phyloP scores from a whole-genome alignment of 2,329 filamentous ascomycete genomes.

The Calonectria crousiana region DNA sequence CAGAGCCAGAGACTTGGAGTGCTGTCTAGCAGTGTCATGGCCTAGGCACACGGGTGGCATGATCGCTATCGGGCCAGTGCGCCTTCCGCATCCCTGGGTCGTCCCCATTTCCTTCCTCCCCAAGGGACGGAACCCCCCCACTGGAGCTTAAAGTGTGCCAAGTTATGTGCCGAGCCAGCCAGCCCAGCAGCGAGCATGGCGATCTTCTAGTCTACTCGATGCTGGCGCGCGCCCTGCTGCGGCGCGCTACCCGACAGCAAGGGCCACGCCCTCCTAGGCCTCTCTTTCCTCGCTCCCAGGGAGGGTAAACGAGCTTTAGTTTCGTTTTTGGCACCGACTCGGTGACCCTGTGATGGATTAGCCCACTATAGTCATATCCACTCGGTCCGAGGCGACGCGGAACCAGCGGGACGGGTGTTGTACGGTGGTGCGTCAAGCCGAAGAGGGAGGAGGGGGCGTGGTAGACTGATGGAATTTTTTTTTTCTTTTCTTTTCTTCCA shows the following conservation, averaged over 20 bases:
- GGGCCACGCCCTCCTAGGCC: not conserved
- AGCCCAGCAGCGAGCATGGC: slow-evolving; percentile 11
- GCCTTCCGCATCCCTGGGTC: slow-evolving; percentile 38
- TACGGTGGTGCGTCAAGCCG: not conserved
- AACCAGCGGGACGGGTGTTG: not conserved
- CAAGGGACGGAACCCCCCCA: slow-evolving; percentile 13
- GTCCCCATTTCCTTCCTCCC: slow-evolving; percentile 20
- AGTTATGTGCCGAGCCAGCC: slow-evolving; percentile 3
- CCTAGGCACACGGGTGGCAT: slow-evolving; percentile 1
- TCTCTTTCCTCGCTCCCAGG: not conserved
- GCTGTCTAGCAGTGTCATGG: not conserved
- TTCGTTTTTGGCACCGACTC: not conserved
- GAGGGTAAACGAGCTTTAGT: not conserved
- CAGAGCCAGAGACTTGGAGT: slow-evolving; percentile 18
- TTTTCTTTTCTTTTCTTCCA: slow-evolving; percentile 7
- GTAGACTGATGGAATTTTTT: not conserved
- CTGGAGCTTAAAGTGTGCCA: not conserved
- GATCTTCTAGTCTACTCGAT: slow-evolving; percentile 30
- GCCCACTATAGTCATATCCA: not conserved
- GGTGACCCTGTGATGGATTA: not conserved
- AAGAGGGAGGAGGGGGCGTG: not conserved
- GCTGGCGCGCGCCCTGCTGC: not conserved
- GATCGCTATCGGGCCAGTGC: slow-evolving; percentile 38
- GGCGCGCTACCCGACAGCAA: slow-evolving; percentile 12
- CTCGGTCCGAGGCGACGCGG: slow-evolving; percentile 13